These are phyloP conservation scores for Acanthamoeba castellanii DNA, from an alignment of 208 protist genomes.

Conservation along the genomic window DNA sequence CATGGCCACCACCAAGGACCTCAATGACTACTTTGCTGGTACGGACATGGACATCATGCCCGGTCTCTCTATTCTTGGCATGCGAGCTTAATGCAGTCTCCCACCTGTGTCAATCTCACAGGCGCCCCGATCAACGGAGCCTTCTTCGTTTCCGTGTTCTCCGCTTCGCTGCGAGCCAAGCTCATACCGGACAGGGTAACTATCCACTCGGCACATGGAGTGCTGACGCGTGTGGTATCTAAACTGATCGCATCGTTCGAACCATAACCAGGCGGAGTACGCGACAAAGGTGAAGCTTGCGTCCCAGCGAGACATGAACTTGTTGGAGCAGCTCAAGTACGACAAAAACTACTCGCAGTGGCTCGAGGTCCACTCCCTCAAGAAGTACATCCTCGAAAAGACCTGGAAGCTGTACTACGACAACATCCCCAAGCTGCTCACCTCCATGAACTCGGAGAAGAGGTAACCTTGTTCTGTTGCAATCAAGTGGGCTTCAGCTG, in stretches of 20 bases:
- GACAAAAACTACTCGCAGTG: slow-evolving; percentile 75
- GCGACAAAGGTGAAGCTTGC: not conserved
- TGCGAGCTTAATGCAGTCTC: not conserved
- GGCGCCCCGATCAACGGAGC: slow-evolving; percentile 7
- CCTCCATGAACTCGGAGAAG: slow-evolving; percentile 71
- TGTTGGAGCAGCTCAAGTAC: slow-evolving; percentile 82
- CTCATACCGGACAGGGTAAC: slow-evolving; percentile 1
- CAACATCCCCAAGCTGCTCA: slow-evolving; percentile 79
- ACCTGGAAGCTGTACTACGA: slow-evolving; percentile 82
- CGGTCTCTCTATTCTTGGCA: not conserved
- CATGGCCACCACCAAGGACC: slow-evolving; percentile 70
- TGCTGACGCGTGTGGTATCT: slow-evolving; percentile 71
- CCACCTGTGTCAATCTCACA: not conserved
- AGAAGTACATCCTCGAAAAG: slow-evolving; percentile 65
- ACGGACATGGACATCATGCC: not conserved
- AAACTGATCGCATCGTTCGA: not conserved
- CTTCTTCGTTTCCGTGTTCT: slow-evolving; percentile 82
- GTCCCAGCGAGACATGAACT: slow-evolving; percentile 58
- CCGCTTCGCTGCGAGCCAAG: not conserved
- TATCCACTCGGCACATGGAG: not conserved
- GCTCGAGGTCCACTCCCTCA: slow-evolving; percentile 74
- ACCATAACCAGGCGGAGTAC: not conserved
- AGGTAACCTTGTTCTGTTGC: not conserved
- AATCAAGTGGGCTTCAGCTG: not conserved
- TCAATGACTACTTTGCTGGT: slow-evolving; percentile 75